Evolutionary conservation across 305 asterid species (phyloP), one percentile per base, ranked within the genome.

Genomic region (Solanum chacoense): DNA sequence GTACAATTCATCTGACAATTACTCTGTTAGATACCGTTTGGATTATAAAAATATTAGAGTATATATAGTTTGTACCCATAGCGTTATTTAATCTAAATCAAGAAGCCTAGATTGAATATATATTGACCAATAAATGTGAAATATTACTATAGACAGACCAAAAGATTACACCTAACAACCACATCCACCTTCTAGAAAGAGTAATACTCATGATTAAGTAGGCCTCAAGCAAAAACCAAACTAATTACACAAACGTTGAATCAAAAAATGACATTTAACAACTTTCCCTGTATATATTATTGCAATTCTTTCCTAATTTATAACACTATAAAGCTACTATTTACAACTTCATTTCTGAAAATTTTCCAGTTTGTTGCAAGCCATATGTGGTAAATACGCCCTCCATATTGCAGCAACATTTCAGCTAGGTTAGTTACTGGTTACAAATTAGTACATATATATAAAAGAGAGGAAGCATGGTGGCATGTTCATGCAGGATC

Each of bases 401-500:
- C 63, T 45, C 63, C 22, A 50, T 50, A 50, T 14, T 50, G 65
- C 63, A 50, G 63, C 63, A 45, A 14, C 63, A 45, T 14, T 45
- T 45, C 83, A 34, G 50, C 50, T 76, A 10, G 18, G 83, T 20
- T 76, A 35, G 1, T 22, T 8, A 35, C 29, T 34, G 50, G 1
- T 35, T 35, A 22, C 11, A 76, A 20, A 2, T 75, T 34, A 40
- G 50, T 40, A 40, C 50, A 42, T 13, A 45, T 14, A 42, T 22
- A 12, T 73, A 9, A 31, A 3, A 16, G 10, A 20, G 31, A 71
- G 26, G 69, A 59, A 29, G 22, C 77, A 73, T 10, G 16, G 37
- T 1, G 16, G 37, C n/a, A n/a, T n/a, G n/a, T n/a, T n/a, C n/a
- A 14, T 89, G 89, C 92, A 96, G 98, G 98, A 84, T 91, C 93